Base-by-base conservation (phyloP, 768 basidiomycete species). In the Lactarius trivialis region DNA sequence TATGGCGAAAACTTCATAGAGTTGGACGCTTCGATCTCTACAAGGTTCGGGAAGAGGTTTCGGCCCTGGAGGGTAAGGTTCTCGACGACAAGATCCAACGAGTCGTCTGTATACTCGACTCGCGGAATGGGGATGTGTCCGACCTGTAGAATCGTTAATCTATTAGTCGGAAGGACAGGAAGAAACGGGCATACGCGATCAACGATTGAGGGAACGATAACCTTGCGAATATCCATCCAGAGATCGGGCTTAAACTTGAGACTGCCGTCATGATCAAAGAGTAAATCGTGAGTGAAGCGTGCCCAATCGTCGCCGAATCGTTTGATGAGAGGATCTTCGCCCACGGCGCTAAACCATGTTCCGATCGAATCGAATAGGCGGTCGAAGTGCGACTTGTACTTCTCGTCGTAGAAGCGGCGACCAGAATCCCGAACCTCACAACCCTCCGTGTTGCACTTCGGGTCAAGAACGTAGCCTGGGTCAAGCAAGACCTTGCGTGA, bases 91-190 rank as follows among this genome's bases (percentile, higher is more conserved):
- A 97, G 81, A 68, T 97, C 95, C 63, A 95, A 75, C 7, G 79
- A 71, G 56, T 92, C 87, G 73, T 96, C 93, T 37, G 89, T 88
- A 76, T 97, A 98, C 74, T 97, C 95, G 71, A 94, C 84, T 37
- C 93, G 87, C 0, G 96, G 96, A 66, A 98, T 95, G 7, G 93
- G 93, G 58, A 95, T 71, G 68, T 91, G 88, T 24, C 87, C 88
- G 55, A 88, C 78, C 84, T 89, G 30, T 2, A 28, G 12, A 32
- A 55, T 6, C 21, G 30, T 52, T 24, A 50, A 14, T 7, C 43
- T 9, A 37, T 58, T 57, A 53, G 43, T 6, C 5, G 7, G 3
- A 2, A 3, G 26, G 24, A 11, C 2, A 2, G n/a, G 21, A n/a
- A 33, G 64, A 14, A 65, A 15, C 6, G 60, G 62, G 39, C 80